Percentiles rank a stretch among this genome's conserved stretches.
Conservation (phyloP, 805 yeast species). For the Wickerhamiella dianesei region DNA sequence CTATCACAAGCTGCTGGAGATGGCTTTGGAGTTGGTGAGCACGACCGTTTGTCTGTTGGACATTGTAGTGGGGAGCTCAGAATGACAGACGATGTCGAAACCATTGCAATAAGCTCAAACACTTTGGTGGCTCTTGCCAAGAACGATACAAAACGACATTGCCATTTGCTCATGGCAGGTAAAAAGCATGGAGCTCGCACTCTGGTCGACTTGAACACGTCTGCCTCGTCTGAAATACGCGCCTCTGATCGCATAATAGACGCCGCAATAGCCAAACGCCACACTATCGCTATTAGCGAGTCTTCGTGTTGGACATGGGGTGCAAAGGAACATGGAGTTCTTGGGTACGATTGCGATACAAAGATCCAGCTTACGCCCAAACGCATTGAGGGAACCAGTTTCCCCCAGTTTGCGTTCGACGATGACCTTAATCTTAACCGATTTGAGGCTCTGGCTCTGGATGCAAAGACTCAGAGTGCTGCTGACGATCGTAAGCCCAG, state of each 20-base stretch:
- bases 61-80: conserved; percentile 4
- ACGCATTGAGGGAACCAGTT: conserved; percentile 5
- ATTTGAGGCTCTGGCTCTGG: conserved; percentile 12
- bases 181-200: background rate
- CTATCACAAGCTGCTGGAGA: background rate
- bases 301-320: conserved; percentile 18
- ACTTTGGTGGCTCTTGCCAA: conserved; percentile 1
- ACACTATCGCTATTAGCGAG: conserved; percentile 12
- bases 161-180: background rate
- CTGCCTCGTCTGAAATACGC: background rate
- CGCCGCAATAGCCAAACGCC: conserved; percentile 11
- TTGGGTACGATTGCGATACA: conserved; percentile 14
- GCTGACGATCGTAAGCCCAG: conserved; percentile 1
- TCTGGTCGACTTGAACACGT: background rate
- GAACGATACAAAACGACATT: background rate
- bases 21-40: conserved; percentile 10
- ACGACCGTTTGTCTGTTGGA: conserved; percentile 6
- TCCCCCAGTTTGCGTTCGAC: conserved; percentile 7
- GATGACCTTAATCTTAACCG: conserved; percentile 2
- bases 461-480: background rate
- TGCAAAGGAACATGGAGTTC: conserved; percentile 14
- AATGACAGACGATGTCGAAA: background rate
- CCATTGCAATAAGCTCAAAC: background rate
- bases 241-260: conserved; percentile 2
- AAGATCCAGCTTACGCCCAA: conserved; percentile 10